Base-by-base conservation (phyloP, 345 rosid genomes). In the Euphorbia tirucalli region DNA sequence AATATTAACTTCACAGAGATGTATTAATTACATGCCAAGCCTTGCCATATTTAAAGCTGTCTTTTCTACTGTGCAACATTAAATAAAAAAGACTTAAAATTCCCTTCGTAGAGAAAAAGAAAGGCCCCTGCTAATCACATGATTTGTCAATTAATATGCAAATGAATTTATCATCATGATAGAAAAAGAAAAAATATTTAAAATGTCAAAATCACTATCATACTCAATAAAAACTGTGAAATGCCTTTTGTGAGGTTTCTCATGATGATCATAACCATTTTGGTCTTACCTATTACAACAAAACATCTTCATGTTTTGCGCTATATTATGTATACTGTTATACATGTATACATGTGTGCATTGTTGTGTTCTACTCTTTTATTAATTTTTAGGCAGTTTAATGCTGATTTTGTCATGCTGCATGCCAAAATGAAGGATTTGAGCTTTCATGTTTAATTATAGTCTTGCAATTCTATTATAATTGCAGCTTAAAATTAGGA, bases 401-500 rank as follows among this genome's bases (percentile, higher is more conserved):
- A 46, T 44, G 24, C 28, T 72, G 58, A 71, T 68, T 27, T 32
- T 43, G 24, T 74, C 28, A 31, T 61, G 65, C 49, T 56, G 21
- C 32, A 44, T 39, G 55, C 55, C 60, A 24, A 50, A 48, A 50
- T 39, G 62, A 28, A n/a, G 13, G 16, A 48, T 31, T 48, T 50
- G 37, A 18, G 59, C 41, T 68, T 31, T 50, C 66, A 56, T 30
- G 59, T 54, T 56, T 74, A 30, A 65, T 61, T 72, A 32, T 71
- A n/a, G n/a, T n/a, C n/a, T n/a, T n/a, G n/a, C n/a, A n/a, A n/a
- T n/a, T n/a, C 68, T 73, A 62, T 70, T 56, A 48, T 60, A 59
- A 19, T 61, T 78, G 79, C 90, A 93, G 99, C 91, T 96, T 62
- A 96, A 93, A 89, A 96, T 96, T 79, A 89, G 98, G 76, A 96